Evolutionary conservation across 352 stramenopile genomes (phyloP).

Genomic region (Globisporangium cylindrosporum): DNA sequence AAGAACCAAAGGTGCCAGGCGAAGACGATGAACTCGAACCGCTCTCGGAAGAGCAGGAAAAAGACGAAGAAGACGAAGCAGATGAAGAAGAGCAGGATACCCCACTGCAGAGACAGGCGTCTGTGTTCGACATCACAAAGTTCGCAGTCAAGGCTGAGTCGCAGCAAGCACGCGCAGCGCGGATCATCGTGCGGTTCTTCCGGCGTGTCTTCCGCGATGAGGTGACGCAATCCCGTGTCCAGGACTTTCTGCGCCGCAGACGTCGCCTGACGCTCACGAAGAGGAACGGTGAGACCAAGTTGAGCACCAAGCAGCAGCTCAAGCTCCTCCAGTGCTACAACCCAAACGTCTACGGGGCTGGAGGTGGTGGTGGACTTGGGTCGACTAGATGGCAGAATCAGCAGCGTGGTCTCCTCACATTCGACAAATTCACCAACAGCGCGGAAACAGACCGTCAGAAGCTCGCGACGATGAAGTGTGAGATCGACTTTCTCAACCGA

Average conservation of each 20-base stretch:
- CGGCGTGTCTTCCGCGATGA: conserved; percentile 32
- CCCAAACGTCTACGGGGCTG: conserved; percentile 30
- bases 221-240: conserved; percentile 21
- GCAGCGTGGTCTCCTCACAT: neutral
- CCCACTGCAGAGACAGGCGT: neutral
- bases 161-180: conserved; percentile 35
- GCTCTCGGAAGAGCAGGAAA: conserved; percentile 3
- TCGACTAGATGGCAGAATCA: neutral
- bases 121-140: conserved; percentile 2
- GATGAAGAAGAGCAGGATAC: neutral
- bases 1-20: neutral
- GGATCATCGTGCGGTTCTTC: conserved; percentile 65
- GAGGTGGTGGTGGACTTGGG: neutral
- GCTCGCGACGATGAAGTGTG: conserved; percentile 15
- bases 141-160: conserved; percentile 18
- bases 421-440: conserved; percentile 1
- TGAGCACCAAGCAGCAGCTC: conserved; percentile 46
- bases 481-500: conserved; percentile 8
- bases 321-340: conserved; percentile 64
- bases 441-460: conserved; percentile 4
- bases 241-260: conserved; percentile 30
- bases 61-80: neutral
- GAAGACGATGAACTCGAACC: neutral
- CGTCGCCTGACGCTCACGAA: conserved; percentile 23
- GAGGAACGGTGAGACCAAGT: conserved; percentile 15